Percentiles rank a stretch among this genome's conserved stretches.
Conservation (phyloP, 345 rosid genomes). For the Gossypium ekmanianum region DNA sequence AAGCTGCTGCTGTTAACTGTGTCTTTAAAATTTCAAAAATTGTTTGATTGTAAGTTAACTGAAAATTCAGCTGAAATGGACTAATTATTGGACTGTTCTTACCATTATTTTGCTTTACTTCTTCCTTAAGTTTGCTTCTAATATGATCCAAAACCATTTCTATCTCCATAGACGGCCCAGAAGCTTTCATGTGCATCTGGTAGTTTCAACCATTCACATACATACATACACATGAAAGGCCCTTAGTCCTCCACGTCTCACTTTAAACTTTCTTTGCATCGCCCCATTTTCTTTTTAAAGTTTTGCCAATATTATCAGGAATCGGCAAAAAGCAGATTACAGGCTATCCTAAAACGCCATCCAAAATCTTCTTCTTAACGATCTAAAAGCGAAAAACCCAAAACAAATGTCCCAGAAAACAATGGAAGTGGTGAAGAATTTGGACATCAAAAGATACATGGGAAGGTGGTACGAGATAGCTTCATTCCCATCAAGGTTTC, state of each 20-base stretch:
- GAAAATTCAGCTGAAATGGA: background rate
- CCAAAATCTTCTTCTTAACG: background rate
- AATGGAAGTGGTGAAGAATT: slow-evolving; percentile 70
- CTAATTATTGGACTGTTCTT: background rate
- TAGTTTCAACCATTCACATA: no score
- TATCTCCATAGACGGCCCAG: background rate
- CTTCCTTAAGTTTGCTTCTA: background rate
- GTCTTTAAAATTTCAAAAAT: no score
- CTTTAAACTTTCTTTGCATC: background rate
- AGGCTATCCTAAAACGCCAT: background rate
- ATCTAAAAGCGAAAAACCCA: background rate
- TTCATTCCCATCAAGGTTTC: slow-evolving; percentile 72
- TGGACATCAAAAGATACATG: slow-evolving; percentile 73
- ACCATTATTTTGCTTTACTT: background rate
- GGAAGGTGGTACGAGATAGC: slow-evolving; percentile 97
- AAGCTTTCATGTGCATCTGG: background rate
- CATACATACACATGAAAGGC: background rate
- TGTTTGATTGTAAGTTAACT: no score
- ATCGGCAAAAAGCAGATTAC: background rate
- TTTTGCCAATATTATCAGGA: background rate
- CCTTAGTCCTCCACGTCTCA: background rate
- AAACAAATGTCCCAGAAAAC: slow-evolving; percentile 40
- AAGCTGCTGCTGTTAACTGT: no score
- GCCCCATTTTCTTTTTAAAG: background rate
- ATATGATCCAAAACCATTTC: background rate